These are phyloP conservation scores for Exobasidium cylindrosporum DNA, from an alignment of 1,284 basidiomycete genomes.

Conservation along the genomic window DNA sequence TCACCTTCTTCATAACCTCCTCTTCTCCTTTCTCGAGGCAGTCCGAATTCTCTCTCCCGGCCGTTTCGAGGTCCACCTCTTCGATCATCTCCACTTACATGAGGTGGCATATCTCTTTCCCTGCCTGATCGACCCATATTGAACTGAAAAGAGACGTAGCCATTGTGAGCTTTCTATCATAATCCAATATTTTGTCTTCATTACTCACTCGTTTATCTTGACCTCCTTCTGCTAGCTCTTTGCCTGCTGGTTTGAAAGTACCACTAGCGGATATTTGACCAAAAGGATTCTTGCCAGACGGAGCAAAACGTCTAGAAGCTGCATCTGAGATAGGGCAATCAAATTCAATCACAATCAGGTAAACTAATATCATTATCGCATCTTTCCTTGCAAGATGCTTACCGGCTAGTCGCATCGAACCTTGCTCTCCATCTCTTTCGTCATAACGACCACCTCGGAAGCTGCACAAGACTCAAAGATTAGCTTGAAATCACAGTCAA, in stretches of 20 bases:
- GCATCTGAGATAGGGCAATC: neutral
- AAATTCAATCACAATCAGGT: neutral
- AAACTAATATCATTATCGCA: neutral
- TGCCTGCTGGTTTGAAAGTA: constrained; percentile 45
- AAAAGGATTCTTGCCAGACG: constrained; percentile 46
- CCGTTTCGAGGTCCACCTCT: neutral
- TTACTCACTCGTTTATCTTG: neutral
- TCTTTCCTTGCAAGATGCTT: constrained; percentile 11
- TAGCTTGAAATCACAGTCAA: too few relatives aligned
- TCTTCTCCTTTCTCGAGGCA: constrained; percentile 16
- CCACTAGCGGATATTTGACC: constrained; percentile 45
- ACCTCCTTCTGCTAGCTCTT: constrained; percentile 10
- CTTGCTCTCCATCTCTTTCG: constrained; percentile 2
- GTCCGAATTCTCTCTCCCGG: constrained; percentile 6
- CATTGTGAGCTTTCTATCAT: neutral
- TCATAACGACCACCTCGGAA: neutral
- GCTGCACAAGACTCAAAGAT: neutral
- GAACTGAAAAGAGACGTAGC: neutral
- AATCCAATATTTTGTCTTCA: neutral
- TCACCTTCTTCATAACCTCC: constrained; percentile 30
- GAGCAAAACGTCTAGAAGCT: constrained; percentile 23
- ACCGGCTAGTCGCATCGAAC: neutral
- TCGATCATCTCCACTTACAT: constrained; percentile 2
- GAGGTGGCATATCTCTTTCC: neutral
- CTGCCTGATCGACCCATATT: neutral